A percentile compares a stretch with the other conserved stretches of the same genome.
Conservation (phyloP, 768 basidiomycete species). For the Tremella fuciformis region DNA sequence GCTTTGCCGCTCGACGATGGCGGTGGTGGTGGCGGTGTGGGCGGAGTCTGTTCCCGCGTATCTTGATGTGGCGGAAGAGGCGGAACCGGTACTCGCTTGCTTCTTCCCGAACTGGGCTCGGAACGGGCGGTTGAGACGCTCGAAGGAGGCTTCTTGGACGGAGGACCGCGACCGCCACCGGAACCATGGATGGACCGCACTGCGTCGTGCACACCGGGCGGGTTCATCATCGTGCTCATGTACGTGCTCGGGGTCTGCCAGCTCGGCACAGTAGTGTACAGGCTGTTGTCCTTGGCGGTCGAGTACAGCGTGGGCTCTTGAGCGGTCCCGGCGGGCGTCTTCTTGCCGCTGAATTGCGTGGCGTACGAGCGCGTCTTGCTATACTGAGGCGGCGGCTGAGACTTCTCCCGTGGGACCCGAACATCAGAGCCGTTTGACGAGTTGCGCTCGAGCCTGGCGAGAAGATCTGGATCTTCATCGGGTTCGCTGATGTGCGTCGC, state of each 20-base stretch:
- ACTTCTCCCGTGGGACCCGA: neutral
- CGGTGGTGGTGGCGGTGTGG: slow-evolving; percentile 30
- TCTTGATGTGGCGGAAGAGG: no score
- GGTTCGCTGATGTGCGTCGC: slow-evolving; percentile 34
- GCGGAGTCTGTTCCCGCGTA: slow-evolving; percentile 13
- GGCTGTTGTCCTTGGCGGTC: slow-evolving; percentile 21
- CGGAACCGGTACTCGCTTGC: slow-evolving; percentile 19
- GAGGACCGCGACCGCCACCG: neutral
- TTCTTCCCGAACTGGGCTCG: slow-evolving; percentile 8
- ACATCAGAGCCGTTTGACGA: slow-evolving; percentile 32
- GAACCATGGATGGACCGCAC: no score
- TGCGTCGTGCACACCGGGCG: no score
- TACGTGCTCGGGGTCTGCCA: slow-evolving; percentile 31
- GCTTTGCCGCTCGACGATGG: slow-evolving; percentile 16
- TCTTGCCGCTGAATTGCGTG: neutral
- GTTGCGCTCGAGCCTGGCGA: slow-evolving; percentile 39
- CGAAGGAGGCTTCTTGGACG: slow-evolving; percentile 17
- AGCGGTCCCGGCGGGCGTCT: slow-evolving; percentile 19
- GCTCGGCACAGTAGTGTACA: slow-evolving; percentile 30
- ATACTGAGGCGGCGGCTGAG: neutral
- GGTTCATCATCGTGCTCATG: slow-evolving; percentile 9
- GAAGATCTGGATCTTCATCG: slow-evolving; percentile 30
- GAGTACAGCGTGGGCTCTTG: slow-evolving; percentile 32
- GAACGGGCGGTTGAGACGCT: slow-evolving; percentile 36
- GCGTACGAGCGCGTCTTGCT: neutral